Percentiles rank a stretch among this genome's conserved stretches.
Evolutionary conservation across 306 rosid species (phyloP).

Genomic region (Neltuma alba): DNA sequence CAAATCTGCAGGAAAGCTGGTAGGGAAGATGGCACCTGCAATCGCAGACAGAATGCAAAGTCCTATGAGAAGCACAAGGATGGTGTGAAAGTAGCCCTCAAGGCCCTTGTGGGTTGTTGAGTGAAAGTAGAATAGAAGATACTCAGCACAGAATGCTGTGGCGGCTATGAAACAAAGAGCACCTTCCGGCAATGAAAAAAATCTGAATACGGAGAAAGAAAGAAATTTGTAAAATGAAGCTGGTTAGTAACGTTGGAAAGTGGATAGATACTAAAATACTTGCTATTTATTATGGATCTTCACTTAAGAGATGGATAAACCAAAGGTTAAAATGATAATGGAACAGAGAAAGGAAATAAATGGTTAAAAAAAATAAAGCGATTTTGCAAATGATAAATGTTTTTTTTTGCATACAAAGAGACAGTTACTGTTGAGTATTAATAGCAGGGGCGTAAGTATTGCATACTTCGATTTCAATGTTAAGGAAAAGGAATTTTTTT

Average conservation of each 20-base stretch:
- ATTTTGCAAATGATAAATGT: not conserved
- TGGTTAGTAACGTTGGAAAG: constrained; percentile 24
- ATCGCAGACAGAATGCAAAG: constrained; percentile 69
- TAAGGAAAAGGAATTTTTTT: no score
- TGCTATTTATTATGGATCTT: not conserved
- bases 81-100: constrained; percentile 87
- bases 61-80: constrained; percentile 77
- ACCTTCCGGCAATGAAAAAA: constrained; percentile 76
- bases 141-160: constrained; percentile 84
- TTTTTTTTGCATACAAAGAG: not conserved
- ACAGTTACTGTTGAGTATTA: not conserved
- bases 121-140: constrained; percentile 90
- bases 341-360: not conserved
- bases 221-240: constrained; percentile 11
- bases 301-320: not conserved
- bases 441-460: no score
- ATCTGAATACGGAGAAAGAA: constrained; percentile 45
- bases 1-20: constrained; percentile 78
- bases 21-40: constrained; percentile 75
- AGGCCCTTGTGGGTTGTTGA: constrained; percentile 93
- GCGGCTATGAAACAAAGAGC: constrained; percentile 79
- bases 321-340: not conserved
- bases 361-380: not conserved
- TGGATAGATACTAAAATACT: not conserved
- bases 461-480: no score